Evolutionary conservation across 352 stramenopile genomes (phyloP).

Genomic region (Phytophthora tubulina): DNA sequence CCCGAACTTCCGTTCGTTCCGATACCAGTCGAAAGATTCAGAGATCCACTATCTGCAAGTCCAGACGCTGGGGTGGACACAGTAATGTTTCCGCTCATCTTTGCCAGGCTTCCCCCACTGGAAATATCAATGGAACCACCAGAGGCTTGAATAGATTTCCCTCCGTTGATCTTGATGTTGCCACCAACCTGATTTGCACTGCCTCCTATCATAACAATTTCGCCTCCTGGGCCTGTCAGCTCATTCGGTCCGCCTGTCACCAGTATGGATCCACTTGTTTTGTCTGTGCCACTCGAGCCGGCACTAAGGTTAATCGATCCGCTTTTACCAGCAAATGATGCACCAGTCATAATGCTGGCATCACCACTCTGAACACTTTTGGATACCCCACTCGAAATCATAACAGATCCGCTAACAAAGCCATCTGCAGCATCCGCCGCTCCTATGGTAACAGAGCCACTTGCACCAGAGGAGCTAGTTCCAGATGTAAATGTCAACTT

Average conservation of each 20-base stretch:
- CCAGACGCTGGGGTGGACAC: slow-evolving; percentile 17
- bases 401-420: slow-evolving; percentile 36
- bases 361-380: slow-evolving; percentile 35
- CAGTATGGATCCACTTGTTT: slow-evolving; percentile 22
- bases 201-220: slow-evolving; percentile 28
- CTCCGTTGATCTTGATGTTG: slow-evolving; percentile 11
- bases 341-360: slow-evolving; percentile 27
- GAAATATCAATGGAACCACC: slow-evolving; percentile 33
- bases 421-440: slow-evolving; percentile 13
- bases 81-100: slow-evolving; percentile 31
- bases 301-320: slow-evolving; percentile 33
- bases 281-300: slow-evolving; percentile 22
- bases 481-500: slow-evolving; percentile 4
- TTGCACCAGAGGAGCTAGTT: slow-evolving; percentile 18
- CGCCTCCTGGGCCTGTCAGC: slow-evolving; percentile 33
- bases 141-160: slow-evolving; percentile 29
- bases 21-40: slow-evolving; percentile 32
- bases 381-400: slow-evolving; percentile 37
- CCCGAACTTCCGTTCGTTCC: slow-evolving; percentile 34
- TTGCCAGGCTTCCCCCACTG: slow-evolving; percentile 34
- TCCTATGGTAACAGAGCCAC: slow-evolving; percentile 24
- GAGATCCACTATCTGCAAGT: slow-evolving; percentile 26
- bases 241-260: slow-evolving; percentile 31
- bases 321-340: slow-evolving; percentile 30
- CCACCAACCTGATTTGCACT: slow-evolving; percentile 23